A percentile compares a stretch with the other conserved stretches of the same genome.
Conservation (phyloP, 106 monocot genomes). For the Platanthera guangdongensis region DNA sequence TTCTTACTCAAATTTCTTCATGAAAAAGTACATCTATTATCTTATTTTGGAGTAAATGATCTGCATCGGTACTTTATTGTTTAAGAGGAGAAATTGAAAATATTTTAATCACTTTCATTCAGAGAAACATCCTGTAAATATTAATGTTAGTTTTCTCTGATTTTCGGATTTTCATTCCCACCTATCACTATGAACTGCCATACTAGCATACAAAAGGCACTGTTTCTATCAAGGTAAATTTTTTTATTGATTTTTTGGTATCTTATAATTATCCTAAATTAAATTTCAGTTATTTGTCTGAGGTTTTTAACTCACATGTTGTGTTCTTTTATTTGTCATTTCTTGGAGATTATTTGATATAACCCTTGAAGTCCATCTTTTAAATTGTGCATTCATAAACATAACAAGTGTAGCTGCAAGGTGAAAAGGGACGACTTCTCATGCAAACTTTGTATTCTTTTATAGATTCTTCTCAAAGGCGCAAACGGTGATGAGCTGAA, state of each 20-base stretch:
- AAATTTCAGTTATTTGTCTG: background rate
- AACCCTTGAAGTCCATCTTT: background rate
- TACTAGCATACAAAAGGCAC: background rate
- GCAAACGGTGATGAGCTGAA: constrained; percentile 50
- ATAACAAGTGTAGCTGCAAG: background rate
- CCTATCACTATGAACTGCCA: background rate
- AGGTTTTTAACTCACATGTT: background rate
- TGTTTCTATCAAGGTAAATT: no score
- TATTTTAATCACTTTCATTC: background rate
- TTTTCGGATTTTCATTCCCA: background rate
- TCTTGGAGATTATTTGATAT: background rate
- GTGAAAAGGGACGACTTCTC: background rate
- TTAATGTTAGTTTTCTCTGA: background rate
- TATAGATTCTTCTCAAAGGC: constrained; percentile 63
- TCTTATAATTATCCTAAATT: background rate
- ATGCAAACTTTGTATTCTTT: background rate
- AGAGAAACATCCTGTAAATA: background rate
- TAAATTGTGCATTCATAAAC: background rate
- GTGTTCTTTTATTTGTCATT: background rate
- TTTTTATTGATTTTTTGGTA: no score
- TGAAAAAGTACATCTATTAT: no score
- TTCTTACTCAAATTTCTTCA: no score
- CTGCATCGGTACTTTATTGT: background rate
- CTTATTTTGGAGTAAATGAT: no score
- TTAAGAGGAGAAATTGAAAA: background rate